Conservation (phyloP, 164 flowering plant genomes). For the Berberis vulgaris region DNA sequence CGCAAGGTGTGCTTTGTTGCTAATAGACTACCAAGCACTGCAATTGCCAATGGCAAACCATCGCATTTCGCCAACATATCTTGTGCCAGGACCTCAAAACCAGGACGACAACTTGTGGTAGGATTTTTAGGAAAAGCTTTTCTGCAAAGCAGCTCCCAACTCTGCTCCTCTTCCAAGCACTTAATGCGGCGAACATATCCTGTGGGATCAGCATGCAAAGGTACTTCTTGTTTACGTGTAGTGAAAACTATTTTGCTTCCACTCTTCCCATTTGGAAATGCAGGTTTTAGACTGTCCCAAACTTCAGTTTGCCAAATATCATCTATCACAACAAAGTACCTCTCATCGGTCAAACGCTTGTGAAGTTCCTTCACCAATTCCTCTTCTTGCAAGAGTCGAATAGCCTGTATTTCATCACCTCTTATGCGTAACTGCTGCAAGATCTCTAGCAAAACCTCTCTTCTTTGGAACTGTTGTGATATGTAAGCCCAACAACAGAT, state of each 20-base stretch:
- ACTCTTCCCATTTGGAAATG: constrained; percentile 1
- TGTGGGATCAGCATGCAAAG: constrained; percentile 7
- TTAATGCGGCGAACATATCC: background rate
- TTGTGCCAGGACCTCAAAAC: too few relatives aligned
- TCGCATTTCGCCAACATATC: too few relatives aligned
- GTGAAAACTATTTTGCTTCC: constrained; percentile 34
- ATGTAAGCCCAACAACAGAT: too few relatives aligned
- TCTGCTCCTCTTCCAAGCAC: constrained; percentile 9
- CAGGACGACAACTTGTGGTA: too few relatives aligned
- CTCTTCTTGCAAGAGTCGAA: too few relatives aligned
- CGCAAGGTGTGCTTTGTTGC: constrained; percentile 11
- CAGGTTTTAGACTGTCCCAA: too few relatives aligned
- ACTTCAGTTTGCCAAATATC: too few relatives aligned
- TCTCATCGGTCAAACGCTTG: background rate
- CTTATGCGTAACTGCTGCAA: constrained; percentile 3
- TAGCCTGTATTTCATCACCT: background rate
- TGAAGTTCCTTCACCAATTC: background rate
- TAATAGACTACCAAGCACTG: background rate
- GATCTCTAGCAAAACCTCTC: background rate
- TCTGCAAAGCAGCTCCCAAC: constrained; percentile 20
- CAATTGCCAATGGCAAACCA: too few relatives aligned
- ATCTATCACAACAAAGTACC: constrained; percentile 5
- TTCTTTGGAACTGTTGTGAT: too few relatives aligned
- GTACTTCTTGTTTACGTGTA: constrained; percentile 22
- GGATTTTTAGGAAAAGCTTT: background rate